phyloP scores from a whole-genome alignment of 352 stramenopile genomes.

The Globisporangium paddicum region DNA sequence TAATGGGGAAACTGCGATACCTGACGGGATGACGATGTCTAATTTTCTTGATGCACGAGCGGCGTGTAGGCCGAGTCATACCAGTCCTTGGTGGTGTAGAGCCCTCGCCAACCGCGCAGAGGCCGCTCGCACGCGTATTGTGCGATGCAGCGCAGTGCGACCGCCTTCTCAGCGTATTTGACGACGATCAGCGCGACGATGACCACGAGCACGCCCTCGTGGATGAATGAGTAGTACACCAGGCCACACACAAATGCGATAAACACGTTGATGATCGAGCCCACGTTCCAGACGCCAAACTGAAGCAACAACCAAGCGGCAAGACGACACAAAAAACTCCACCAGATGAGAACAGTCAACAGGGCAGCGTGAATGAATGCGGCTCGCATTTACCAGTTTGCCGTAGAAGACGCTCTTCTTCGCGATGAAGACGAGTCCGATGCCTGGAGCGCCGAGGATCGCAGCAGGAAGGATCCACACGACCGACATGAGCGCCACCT shows the following conservation, averaged over 20 bases:
- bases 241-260: slow-evolving; percentile 55
- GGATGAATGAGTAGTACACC: slow-evolving; percentile 58
- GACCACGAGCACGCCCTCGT: slow-evolving; percentile 64
- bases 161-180: slow-evolving; percentile 71
- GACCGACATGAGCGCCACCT: slow-evolving; percentile 62
- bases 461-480: slow-evolving; percentile 56
- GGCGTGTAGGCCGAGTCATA: slow-evolving; percentile 84
- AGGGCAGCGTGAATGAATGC: neutral
- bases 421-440: slow-evolving; percentile 68
- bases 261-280: slow-evolving; percentile 64
- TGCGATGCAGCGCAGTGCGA: slow-evolving; percentile 65
- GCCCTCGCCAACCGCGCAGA: slow-evolving; percentile 65
- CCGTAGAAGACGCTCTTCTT: slow-evolving; percentile 73
- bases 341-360: neutral
- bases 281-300: slow-evolving; percentile 66
- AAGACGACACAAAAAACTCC: neutral
- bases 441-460: slow-evolving; percentile 48
- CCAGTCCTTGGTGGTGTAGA: slow-evolving; percentile 84
- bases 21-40: slow-evolving; percentile 5
- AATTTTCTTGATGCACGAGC: slow-evolving; percentile 66
- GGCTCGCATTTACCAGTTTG: slow-evolving; percentile 38
- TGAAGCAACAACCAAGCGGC: neutral
- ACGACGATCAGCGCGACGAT: slow-evolving; percentile 42
- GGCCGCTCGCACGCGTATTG: slow-evolving; percentile 68
- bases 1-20: neutral